Conservation (phyloP, 805 yeast species). For the Lipomyces starkeyi region DNA sequence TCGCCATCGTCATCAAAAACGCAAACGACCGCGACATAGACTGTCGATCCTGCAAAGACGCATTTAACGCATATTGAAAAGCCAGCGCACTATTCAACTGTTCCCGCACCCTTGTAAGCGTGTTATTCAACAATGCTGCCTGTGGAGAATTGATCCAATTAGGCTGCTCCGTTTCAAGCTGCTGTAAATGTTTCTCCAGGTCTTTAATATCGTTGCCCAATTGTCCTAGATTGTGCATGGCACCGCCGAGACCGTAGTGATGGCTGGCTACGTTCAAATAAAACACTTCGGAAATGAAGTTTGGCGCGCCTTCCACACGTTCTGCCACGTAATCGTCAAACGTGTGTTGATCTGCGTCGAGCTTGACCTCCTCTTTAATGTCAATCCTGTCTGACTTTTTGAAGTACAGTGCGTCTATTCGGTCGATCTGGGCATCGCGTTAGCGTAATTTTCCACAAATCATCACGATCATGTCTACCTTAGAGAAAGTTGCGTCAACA, state of each 20-base stretch:
- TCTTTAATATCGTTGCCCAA: slow-evolving; percentile 57
- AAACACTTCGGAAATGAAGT: slow-evolving; percentile 92
- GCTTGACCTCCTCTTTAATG: slow-evolving; percentile 79
- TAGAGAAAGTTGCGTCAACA: slow-evolving; percentile 62
- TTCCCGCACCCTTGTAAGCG: slow-evolving; percentile 56
- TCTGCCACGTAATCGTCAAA: slow-evolving; percentile 62
- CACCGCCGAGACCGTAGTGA: slow-evolving; percentile 90
- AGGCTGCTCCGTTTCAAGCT: slow-evolving; percentile 52
- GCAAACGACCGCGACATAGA: slow-evolving; percentile 74
- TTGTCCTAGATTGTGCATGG: slow-evolving; percentile 62
- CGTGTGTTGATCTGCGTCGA: slow-evolving; percentile 75
- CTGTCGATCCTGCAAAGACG: slow-evolving; percentile 62
- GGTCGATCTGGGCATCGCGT: slow-evolving; percentile 56
- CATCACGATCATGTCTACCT: neutral
- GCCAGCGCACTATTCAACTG: slow-evolving; percentile 50
- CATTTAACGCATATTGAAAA: slow-evolving; percentile 63
- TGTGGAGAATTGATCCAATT: slow-evolving; percentile 39
- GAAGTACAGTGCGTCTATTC: slow-evolving; percentile 76
- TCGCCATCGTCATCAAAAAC: slow-evolving; percentile 74
- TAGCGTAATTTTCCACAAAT: neutral
- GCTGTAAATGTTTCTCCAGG: slow-evolving; percentile 56
- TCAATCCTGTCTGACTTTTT: slow-evolving; percentile 61
- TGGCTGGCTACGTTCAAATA: slow-evolving; percentile 76
- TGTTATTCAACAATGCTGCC: slow-evolving; percentile 41
- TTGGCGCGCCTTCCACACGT: slow-evolving; percentile 50